These are phyloP conservation scores for Euphorbia pulcherrima DNA, from an alignment of 345 rosid species.

Conservation along the genomic window DNA sequence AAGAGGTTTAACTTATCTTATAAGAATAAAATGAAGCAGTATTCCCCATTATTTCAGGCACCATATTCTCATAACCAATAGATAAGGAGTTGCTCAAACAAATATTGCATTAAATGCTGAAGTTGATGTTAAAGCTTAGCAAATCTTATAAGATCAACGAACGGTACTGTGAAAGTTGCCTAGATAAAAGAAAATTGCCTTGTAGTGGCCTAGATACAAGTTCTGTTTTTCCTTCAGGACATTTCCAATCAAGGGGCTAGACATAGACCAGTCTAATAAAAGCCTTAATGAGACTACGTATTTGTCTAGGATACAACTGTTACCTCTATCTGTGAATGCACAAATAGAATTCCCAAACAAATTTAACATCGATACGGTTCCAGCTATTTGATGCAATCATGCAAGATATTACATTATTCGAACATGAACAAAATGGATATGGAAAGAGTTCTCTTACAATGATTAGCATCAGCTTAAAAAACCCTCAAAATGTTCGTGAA, in stretches of 20 bases:
- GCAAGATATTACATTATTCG: neutral
- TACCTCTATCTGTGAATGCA: neutral
- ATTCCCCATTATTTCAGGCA: neutral
- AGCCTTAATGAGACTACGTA: neutral
- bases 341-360: neutral
- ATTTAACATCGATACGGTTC: neutral
- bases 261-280: no score
- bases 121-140: neutral
- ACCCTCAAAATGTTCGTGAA: neutral
- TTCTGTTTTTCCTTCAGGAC: no score
- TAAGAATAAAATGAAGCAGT: no score
- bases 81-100: neutral
- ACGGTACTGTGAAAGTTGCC: neutral
- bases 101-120: neutral
- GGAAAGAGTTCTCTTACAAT: neutral
- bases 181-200: neutral
- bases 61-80: neutral
- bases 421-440: neutral
- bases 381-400: neutral
- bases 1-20: neutral
- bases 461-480: neutral
- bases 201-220: no score
- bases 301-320: neutral
- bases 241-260: no score
- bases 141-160: neutral